Conservation (phyloP, 441 rosid genomes). For the Pelargonium cotyledonis region DNA sequence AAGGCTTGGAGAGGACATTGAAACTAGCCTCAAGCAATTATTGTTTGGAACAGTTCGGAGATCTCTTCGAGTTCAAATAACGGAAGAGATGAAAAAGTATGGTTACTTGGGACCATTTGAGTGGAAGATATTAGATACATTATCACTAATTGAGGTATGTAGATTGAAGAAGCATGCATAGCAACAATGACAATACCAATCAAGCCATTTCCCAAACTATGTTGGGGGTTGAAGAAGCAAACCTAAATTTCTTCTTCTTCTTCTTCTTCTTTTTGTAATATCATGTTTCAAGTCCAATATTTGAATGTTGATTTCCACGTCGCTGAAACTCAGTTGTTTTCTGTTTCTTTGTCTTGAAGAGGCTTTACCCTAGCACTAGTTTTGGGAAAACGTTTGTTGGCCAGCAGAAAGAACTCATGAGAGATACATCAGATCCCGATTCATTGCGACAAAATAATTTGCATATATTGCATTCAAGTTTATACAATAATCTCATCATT, state of each 20-base stretch:
- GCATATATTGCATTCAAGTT: constrained; percentile 42
- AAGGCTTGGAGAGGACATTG: constrained; percentile 94
- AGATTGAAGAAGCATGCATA: constrained; percentile 3
- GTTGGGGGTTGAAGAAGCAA: too few species aligned
- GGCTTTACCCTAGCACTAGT: constrained; percentile 93
- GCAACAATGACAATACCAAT: too few species aligned
- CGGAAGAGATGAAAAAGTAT: constrained; percentile 72
- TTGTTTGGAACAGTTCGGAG: constrained; percentile 92
- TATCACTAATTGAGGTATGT: constrained; percentile 82
- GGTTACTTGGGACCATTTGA: constrained; percentile 80
- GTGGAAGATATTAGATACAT: constrained; percentile 67
- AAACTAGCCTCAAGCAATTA: constrained; percentile 81
- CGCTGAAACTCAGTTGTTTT: constrained; percentile 24
- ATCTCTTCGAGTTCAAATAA: constrained; percentile 70
- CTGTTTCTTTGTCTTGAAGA: constrained; percentile 43
- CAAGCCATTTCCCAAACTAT: too few species aligned
- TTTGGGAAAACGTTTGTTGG: constrained; percentile 80
- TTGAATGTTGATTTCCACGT: constrained; percentile 23
- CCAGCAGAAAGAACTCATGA: constrained; percentile 45
- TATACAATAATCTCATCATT: constrained; percentile 37
- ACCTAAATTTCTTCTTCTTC: too few species aligned
- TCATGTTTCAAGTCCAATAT: constrained; percentile 16
- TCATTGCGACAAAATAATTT: constrained; percentile 41
- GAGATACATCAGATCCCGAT: constrained; percentile 31
- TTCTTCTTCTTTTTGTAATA: constrained; percentile 13